Percentiles rank a stretch among this genome's conserved stretches.
Conservation (phyloP, 2,329 filamentous ascomycete genomes). For the Phialophora tarda region DNA sequence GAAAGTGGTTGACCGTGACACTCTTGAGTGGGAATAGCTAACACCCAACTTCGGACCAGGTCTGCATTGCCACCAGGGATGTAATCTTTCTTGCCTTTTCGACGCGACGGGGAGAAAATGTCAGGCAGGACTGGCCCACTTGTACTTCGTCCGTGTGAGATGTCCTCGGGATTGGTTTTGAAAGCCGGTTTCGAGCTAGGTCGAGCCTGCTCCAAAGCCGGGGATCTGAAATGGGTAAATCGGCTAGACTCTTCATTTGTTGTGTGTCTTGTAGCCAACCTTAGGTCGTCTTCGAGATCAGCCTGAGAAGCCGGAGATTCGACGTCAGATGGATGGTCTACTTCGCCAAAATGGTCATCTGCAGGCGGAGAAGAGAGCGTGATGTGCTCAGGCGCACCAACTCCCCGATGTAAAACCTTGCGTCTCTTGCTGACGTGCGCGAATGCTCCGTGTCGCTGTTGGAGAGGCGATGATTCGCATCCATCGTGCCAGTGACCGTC, state of each 20-base stretch:
- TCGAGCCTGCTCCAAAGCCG: background rate
- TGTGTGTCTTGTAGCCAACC: background rate
- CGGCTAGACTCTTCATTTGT: slow-evolving; percentile 13
- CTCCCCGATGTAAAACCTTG: slow-evolving; percentile 23
- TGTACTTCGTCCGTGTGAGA: background rate
- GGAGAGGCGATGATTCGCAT: slow-evolving; percentile 15
- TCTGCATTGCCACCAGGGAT: slow-evolving; percentile 35
- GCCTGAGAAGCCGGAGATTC: slow-evolving; percentile 8
- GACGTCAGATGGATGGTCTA: slow-evolving; percentile 1
- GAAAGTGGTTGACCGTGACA: slow-evolving; percentile 8
- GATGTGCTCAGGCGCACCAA: slow-evolving; percentile 15
- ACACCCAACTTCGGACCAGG: slow-evolving; percentile 33
- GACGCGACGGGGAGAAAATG: slow-evolving; percentile 38
- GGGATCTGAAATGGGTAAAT: slow-evolving; percentile 15
- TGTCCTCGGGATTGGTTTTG: slow-evolving; percentile 12
- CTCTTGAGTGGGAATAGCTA: slow-evolving; percentile 34
- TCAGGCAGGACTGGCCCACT: slow-evolving; percentile 32
- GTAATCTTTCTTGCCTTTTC: slow-evolving; percentile 36
- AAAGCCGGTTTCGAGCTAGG: slow-evolving; percentile 22
- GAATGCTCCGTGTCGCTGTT: slow-evolving; percentile 15
- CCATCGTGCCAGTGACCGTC: background rate
- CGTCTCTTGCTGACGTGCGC: slow-evolving; percentile 26
- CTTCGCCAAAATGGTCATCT: slow-evolving; percentile 4
- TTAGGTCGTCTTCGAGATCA: slow-evolving; percentile 16
- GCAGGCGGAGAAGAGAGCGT: slow-evolving; percentile 31